Conservation (phyloP, 2,329 filamentous ascomycete species). For the Fusarium sp. region DNA sequence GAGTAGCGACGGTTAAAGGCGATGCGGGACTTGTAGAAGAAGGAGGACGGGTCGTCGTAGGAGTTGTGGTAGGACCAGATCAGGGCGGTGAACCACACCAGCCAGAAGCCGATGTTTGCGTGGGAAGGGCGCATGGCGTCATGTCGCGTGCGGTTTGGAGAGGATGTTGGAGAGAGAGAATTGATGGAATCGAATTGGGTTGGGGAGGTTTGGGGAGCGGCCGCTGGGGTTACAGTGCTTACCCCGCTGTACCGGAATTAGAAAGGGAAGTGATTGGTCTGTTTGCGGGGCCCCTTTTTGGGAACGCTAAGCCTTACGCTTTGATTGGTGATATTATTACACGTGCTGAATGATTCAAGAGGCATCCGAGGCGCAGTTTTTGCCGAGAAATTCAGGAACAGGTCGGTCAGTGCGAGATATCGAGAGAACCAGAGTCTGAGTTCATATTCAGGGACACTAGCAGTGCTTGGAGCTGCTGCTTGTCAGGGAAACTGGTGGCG, state of each 20-base stretch:
- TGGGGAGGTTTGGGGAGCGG: neutral
- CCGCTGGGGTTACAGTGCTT: neutral
- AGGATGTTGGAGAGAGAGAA: neutral
- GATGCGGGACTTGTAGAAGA: slow-evolving; percentile 46
- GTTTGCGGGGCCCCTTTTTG: neutral
- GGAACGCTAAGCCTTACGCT: neutral
- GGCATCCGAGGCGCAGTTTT: neutral
- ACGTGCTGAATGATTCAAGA: neutral
- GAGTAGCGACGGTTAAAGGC: slow-evolving; percentile 47
- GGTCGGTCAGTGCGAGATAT: accelerated
- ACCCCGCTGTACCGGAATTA: neutral
- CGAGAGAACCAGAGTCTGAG: accelerated
- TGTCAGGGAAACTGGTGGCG: accelerated
- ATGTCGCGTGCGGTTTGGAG: slow-evolving; percentile 1
- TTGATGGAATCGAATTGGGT: neutral
- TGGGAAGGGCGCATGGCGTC: slow-evolving; percentile 43
- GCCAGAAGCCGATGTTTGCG: slow-evolving; percentile 48
- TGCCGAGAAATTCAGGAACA: neutral
- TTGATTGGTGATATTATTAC: neutral
- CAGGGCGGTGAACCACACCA: slow-evolving; percentile 43
- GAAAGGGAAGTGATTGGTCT: neutral
- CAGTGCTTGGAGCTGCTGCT: neutral
- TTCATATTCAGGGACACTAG: accelerated
- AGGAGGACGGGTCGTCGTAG: slow-evolving; percentile 49
- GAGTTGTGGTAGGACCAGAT: slow-evolving; percentile 46